Base-by-base conservation (phyloP, 2,329 filamentous ascomycete species). In the Diaporthe citri region DNA sequence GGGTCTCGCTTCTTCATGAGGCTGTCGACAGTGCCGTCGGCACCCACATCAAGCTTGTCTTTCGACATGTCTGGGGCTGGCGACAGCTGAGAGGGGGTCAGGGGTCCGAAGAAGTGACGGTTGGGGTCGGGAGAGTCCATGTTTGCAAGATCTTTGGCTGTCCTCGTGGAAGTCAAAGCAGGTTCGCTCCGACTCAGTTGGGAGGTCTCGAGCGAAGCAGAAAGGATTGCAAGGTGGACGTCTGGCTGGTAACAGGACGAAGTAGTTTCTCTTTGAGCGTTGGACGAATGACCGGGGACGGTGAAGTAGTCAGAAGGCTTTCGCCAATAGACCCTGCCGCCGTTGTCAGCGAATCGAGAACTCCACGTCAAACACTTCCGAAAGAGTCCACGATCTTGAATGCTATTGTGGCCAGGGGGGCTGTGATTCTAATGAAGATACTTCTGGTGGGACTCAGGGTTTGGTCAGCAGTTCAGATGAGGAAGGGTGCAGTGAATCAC, bases 1-100 rank as follows among this genome's bases (percentile, higher is more conserved):
- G 71, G 25, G n/a, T 55, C 36, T 43, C 71, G 57, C 71, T 64
- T 72, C 57, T 36, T 64, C 48, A 64, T 55, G 25, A 64, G 41
- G 20, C 71, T 57, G 46, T 72, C 71, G 34, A 72, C 71, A 31
- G 71, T 55, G 48, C 71, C 71, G 48, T 72, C 57, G 13, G 57
- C 28, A 34, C 57, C 60, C 25, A 55, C 71, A 25, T 17, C 46
- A 20, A 56, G n/a, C 34, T 62, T 28, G 22, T 64, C 57, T 20
- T 28, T 48, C 25, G 20, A 25, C 8, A 28, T 28, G 2, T 55
- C 25, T 3, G 15, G 3, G 17, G 20, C 5, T 43, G 34, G 25
- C 10, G 34, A 64, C 20, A 36, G n/a, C 36, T 43, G 20, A 28
- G 31, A 12, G 0, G 56, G 22, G n/a, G 9, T 9, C 57, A 51